Evolutionary conservation across 768 basidiomycete genomes (phyloP).

Genomic region (Tylopilus felleus): DNA sequence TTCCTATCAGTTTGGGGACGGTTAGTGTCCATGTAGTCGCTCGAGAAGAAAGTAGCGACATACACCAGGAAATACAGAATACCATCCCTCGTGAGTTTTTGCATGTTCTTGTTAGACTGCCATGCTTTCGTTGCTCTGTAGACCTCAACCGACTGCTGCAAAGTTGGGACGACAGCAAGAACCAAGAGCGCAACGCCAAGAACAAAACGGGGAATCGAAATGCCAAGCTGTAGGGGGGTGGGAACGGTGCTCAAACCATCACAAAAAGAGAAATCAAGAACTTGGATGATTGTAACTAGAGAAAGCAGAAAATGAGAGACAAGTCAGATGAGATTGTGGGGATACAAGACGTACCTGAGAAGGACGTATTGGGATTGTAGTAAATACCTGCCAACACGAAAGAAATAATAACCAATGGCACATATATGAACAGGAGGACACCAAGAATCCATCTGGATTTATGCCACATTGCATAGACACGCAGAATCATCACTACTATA

Average conservation of each 20-base stretch:
- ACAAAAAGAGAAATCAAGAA: background rate
- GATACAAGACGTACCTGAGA: slow-evolving; percentile 1
- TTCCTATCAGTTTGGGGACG: background rate
- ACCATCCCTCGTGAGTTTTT: slow-evolving; percentile 8
- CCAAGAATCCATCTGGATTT: slow-evolving; percentile 4
- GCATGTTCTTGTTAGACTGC: slow-evolving; percentile 3
- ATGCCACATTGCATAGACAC: slow-evolving; percentile 14
- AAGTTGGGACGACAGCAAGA: background rate
- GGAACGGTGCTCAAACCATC: background rate
- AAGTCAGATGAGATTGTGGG: background rate
- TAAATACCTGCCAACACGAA: slow-evolving; percentile 1
- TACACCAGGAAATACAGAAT: slow-evolving; percentile 16
- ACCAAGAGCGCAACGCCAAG: slow-evolving; percentile 4
- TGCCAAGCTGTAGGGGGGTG: background rate
- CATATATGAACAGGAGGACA: slow-evolving; percentile 4
- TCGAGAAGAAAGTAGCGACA: background rate
- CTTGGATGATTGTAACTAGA: background rate
- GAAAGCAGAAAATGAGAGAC: background rate
- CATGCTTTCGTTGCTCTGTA: slow-evolving; percentile 8
- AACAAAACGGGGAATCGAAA: slow-evolving; percentile 4
- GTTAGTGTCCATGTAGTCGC: background rate
- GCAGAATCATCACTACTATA: slow-evolving; percentile 20
- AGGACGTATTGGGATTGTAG: background rate
- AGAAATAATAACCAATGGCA: background rate
- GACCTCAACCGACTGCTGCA: background rate